Conservation (phyloP, 805 yeast species). For the Candida patagonica region DNA sequence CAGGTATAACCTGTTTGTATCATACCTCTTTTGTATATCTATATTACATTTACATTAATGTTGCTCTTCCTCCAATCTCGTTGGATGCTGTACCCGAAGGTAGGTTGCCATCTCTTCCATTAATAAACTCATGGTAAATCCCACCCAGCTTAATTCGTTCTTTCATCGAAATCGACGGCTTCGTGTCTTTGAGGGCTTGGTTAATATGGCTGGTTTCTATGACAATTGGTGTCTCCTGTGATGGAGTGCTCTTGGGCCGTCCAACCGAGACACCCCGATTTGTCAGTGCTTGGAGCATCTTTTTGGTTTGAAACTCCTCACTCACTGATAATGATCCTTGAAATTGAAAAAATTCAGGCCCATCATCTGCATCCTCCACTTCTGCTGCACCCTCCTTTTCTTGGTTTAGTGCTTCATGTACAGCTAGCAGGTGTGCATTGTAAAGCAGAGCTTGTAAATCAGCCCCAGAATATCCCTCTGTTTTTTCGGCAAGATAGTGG, state of each 20-base stretch:
- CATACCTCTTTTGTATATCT: no score
- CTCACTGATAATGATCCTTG: background rate
- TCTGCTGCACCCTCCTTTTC: slow-evolving; percentile 12
- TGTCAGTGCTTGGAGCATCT: slow-evolving; percentile 15
- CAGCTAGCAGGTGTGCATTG: slow-evolving; percentile 82
- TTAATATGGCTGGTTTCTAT: slow-evolving; percentile 48
- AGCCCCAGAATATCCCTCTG: slow-evolving; percentile 87
- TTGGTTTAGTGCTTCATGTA: slow-evolving; percentile 41
- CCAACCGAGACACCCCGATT: background rate
- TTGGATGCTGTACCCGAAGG: slow-evolving; percentile 75
- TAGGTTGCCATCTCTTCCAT: slow-evolving; percentile 78
- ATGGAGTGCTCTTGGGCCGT: background rate
- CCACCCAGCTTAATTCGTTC: slow-evolving; percentile 54
- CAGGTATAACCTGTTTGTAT: no score
- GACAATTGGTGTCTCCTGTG: slow-evolving; percentile 21
- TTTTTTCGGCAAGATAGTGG: slow-evolving; percentile 41
- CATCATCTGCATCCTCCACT: background rate
- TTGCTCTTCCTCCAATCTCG: slow-evolving; percentile 77
- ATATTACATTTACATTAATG: slow-evolving; percentile 79
- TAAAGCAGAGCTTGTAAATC: slow-evolving; percentile 88
- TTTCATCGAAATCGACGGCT: slow-evolving; percentile 74
- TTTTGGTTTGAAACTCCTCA: slow-evolving; percentile 6
- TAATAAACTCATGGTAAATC: slow-evolving; percentile 64
- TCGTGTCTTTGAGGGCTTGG: slow-evolving; percentile 63
- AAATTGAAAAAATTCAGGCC: slow-evolving; percentile 37